Evolutionary conservation across 305 asterid species (phyloP), one percentile per base, ranked within the genome.

Genomic region (Fraxinus angustifolia): DNA sequence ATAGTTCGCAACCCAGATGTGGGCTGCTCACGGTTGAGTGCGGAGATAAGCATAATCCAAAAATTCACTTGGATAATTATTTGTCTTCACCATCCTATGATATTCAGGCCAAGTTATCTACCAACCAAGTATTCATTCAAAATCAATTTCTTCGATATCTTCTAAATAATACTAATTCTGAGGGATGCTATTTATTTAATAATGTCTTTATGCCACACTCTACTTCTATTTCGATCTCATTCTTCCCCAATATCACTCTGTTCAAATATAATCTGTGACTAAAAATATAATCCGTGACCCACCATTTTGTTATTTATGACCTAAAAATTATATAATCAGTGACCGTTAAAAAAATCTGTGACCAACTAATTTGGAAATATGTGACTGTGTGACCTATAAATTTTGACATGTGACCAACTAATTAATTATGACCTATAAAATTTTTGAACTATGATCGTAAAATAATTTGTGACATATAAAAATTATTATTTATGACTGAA

Each of bases 11-110:
- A 1, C 68, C 83, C 1, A 78, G 81, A 3, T 92, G 97, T 78
- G 95, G 95, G 11, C 28, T 90, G 74, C 40, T 84, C 67, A 6
- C 11, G 30, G 82, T 88, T n/a, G 67, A 82, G 6, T 87, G 87
- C 62, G 30, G 80, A 38, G 8, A 2, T 75, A 0, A 7, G 0
- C 34, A 7, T 1, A 0, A 3, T 30, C 96, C 93, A 75, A 40
- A 0, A 3, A 14, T 92, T 36, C 81, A 28, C 56, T 0, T 78
- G 0, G 50, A 12, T 10, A 68, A 34, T 2, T 73, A 23, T 4
- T 45, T 26, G 36, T 0, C 0, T 67, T 4, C 19, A 30, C 8
- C 4, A 28, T 48, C 76, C 67, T 75, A 8, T 21, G 0, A 0
- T 0, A 56, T 79, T 14, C 0, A 19, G 12, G 0, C 1, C 3